Evolutionary conservation across 805 yeast species (phyloP), one percentile per base, ranked within the genome.

Genomic region (Wickerhamiella galacta): DNA sequence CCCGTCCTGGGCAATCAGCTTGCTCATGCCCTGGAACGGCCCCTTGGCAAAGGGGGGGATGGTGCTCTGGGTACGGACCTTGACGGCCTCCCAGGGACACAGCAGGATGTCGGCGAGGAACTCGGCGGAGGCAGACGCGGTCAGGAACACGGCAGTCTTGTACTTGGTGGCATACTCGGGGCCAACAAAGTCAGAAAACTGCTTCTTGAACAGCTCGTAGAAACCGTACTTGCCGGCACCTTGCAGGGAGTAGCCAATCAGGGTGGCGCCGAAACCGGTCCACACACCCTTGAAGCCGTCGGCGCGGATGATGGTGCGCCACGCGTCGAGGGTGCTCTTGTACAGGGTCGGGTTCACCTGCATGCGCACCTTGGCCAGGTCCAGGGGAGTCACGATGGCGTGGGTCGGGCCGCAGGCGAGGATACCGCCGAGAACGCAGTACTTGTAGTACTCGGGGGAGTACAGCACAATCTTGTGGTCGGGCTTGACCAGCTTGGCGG

Each of bases 201-300:
- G 63, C 58, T 77, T 72, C 61, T 87, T 87, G 69, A 87, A 87
- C 47, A 63, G 67, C 58, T 87, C 96, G 59, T 90, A 87, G 54
- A 83, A 74, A 20, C 98, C 98, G 58, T 87, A 87, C 58, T 87
- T 87, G 48, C 95, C 94, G 31, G 94, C 93, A 48, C 98, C 96
- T 61, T 87, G 98, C 49, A 85, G 61, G 6, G 95, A 77, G 59
- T 90, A 87, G 16, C 96, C 96, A 39, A 85, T 64, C 39, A 77
- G 70, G 3, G 96, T 90, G 31, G 96, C 95, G 25, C 93, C 90
- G 42, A 82, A 52, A 48, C 96, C 96, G 7, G 92, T 77, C 58
- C 70, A 80, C 33, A 87, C 61, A 25, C 81, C 83, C 31, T 70
- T 69, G 28, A 66, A 37, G 6, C 98, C 96, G 54, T 75, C 78